Evolutionary conservation across 2,329 filamentous ascomycete genomes (phyloP).

Genomic region (Hypoxylon sp.): DNA sequence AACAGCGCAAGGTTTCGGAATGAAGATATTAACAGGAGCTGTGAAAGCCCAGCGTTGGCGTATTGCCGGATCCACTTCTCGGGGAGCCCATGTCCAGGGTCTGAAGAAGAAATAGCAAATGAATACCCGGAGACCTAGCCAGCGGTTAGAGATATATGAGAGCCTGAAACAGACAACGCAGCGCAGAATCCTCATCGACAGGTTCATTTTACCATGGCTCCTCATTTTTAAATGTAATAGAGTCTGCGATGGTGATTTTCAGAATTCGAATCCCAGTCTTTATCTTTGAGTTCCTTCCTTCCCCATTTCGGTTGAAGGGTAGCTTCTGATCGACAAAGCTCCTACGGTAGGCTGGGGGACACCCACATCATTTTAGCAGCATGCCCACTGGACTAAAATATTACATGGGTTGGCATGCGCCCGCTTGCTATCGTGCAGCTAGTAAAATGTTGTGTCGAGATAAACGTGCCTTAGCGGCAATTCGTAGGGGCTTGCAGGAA

Average conservation of each 20-base stretch:
- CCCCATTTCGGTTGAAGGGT: constrained; percentile 29
- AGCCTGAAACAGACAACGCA: constrained; percentile 31
- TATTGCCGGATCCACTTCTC: constrained; percentile 37
- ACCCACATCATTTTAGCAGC: constrained; percentile 48
- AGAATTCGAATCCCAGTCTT: constrained; percentile 25
- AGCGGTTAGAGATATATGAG: constrained; percentile 41
- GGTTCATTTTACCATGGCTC: constrained; percentile 14
- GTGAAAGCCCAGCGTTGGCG: constrained; percentile 28
- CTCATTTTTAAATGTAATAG: constrained; percentile 33
- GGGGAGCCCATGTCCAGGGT: constrained; percentile 30
- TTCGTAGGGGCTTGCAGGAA: constrained; percentile 37
- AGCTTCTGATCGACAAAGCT: constrained; percentile 46
- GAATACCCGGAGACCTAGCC: constrained; percentile 26
- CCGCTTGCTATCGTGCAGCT: constrained; percentile 39
- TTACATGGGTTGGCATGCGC: constrained; percentile 45
- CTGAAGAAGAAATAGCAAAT: constrained; percentile 29
- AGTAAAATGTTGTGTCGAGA: constrained; percentile 45
- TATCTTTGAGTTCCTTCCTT: constrained; percentile 29
- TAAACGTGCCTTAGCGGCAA: constrained; percentile 52
- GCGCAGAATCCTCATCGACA: constrained; percentile 5
- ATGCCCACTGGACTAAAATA: constrained; percentile 37
- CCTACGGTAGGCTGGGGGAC: constrained; percentile 35
- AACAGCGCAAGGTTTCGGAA: constrained; percentile 20
- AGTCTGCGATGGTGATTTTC: constrained; percentile 17
- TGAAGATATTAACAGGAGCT: constrained; percentile 24